Evolutionary conservation across 2,329 filamentous ascomycete species (phyloP), one percentile per base, ranked within the genome.

Genomic region (Penicillium janthinellum): DNA sequence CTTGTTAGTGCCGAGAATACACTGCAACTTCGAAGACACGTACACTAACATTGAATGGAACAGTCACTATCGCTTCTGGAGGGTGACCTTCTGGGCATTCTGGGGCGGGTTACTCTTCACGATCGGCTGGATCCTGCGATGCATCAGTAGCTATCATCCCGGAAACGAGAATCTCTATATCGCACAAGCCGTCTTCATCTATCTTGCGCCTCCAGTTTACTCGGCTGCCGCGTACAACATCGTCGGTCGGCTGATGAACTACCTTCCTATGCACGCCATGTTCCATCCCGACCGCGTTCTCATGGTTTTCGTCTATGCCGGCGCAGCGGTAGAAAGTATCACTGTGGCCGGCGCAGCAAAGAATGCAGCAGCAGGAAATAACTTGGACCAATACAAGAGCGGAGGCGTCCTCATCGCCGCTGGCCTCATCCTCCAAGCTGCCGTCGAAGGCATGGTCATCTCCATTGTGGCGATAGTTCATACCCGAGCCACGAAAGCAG

Each of bases 191-290:
- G 58, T 76, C 14, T 71, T 76, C 56, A 70, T 77, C 54, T 70
- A 72, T 38, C 61, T 63, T 7, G 75, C 71, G 4, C 75, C 74
- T 8, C 75, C 75, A 2, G 67, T 77, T 35, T 78, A 75, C 62
- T 71, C 75, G 0, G 75, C 74, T 17, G 67, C 73, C 4, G 75
- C 74, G 39, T 77, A 77, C 60, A 74, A 73, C 54, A 63, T 77
- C 25, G 66, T 78, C 37, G 75, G 73, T 6, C 68, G 74, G 28
- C 60, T 78, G 10, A 71, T 76, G 72, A 67, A 72, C 60, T 77
- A 78, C 57, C 64, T 77, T 6, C 75, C 75, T 3, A 74, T 75
- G 72, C 71, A 76, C 51, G 68, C 75, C n/a, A 68, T 74, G 1
- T 62, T 77, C 7, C 70, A 77, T 49, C 76, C 75, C 17, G 64